These are phyloP conservation scores for Yarrowia osloensis DNA, from an alignment of 805 yeast genomes.

Conservation along the genomic window DNA sequence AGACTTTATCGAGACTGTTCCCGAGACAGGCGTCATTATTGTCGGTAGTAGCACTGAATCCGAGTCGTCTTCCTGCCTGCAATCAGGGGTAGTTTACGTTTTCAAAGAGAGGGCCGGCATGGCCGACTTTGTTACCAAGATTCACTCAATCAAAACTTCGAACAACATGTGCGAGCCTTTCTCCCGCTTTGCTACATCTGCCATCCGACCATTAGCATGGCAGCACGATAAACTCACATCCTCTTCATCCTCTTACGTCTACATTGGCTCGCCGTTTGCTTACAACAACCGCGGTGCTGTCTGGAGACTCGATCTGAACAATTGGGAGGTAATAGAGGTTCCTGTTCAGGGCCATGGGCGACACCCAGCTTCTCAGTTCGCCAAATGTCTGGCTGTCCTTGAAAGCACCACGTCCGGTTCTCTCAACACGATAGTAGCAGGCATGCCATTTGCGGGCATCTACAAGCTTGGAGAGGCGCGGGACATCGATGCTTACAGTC, in stretches of 20 bases:
- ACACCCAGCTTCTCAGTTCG: conserved; percentile 9
- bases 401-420: not conserved
- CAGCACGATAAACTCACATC: not conserved
- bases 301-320: conserved; percentile 38
- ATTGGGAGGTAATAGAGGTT: conserved; percentile 50
- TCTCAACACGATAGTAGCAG: not conserved
- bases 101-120: not conserved
- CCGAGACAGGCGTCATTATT: not conserved
- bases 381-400: not conserved
- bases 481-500: not conserved
- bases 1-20: not conserved
- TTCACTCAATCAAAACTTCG: not conserved
- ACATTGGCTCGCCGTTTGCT: conserved; percentile 18
- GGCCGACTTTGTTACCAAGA: not conserved
- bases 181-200: conserved; percentile 15
- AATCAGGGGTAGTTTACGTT: conserved; percentile 1
- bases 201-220: conserved; percentile 1
- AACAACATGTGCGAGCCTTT: conserved; percentile 17
- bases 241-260: not conserved
- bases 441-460: conserved; percentile 35
- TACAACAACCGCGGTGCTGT: conserved; percentile 15
- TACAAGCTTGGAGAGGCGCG: not conserved
- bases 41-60: conserved; percentile 13
- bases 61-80: not conserved
- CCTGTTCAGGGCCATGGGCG: conserved; percentile 33